Conservation (phyloP, 2,329 filamentous ascomycete genomes). For the Cytospora chrysosperma region DNA sequence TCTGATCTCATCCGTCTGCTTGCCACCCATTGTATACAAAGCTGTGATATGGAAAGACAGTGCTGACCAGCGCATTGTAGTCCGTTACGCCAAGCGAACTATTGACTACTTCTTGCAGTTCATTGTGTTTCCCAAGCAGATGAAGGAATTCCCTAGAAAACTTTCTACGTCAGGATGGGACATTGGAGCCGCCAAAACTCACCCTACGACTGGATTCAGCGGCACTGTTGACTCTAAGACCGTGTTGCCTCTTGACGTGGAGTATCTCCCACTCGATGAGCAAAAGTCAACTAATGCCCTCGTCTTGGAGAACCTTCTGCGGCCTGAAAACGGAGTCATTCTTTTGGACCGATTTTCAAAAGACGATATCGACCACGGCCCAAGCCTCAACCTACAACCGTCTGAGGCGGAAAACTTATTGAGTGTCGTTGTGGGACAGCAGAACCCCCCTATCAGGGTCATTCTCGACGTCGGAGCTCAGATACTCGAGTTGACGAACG, state of each 20-base stretch:
- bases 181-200: slow-evolving; percentile 45
- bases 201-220: slow-evolving; percentile 64
- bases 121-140: slow-evolving; percentile 60
- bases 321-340: slow-evolving; percentile 47
- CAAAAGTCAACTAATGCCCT: slow-evolving; percentile 67
- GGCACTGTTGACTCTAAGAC: slow-evolving; percentile 64
- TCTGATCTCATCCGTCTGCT: background rate
- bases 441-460: slow-evolving; percentile 40
- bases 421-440: slow-evolving; percentile 37
- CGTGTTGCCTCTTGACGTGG: slow-evolving; percentile 56
- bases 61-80: background rate
- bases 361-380: slow-evolving; percentile 3
- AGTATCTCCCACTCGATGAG: slow-evolving; percentile 52
- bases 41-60: background rate
- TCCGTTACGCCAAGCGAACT: slow-evolving; percentile 46
- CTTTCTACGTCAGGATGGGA: slow-evolving; percentile 69
- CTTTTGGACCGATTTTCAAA: slow-evolving; percentile 25
- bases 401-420: slow-evolving; percentile 46
- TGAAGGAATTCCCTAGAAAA: slow-evolving; percentile 63
- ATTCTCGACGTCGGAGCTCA: slow-evolving; percentile 72
- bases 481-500: slow-evolving; percentile 63
- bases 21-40: background rate
- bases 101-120: slow-evolving; percentile 64
- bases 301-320: slow-evolving; percentile 60
- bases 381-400: background rate